Evolutionary conservation across 2,329 filamentous ascomycete species (phyloP).

Genomic region (Botrytis cinerea): DNA sequence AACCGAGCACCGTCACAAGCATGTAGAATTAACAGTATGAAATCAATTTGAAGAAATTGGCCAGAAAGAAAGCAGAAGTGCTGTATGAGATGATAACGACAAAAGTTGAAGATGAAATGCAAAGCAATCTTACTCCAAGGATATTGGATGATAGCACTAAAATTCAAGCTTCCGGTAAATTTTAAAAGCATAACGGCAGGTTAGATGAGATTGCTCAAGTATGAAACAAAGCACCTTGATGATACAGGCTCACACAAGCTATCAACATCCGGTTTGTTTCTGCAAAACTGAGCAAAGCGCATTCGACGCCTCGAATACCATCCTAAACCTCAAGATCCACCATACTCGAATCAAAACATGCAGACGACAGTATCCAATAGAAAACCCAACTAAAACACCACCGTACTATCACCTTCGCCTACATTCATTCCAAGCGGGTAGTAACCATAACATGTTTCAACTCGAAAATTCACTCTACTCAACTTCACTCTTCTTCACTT

Average conservation of each 20-base stretch:
- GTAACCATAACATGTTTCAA: neutral
- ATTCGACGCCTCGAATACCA: neutral
- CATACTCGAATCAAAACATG: accelerated
- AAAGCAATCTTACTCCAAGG: neutral
- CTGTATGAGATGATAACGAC: accelerated
- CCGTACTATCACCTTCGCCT: neutral
- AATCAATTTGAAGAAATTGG: accelerated
- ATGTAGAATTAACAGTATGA: neutral
- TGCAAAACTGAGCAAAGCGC: neutral
- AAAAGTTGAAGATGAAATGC: neutral
- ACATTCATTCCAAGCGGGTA: too few species aligned
- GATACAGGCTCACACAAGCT: neutral
- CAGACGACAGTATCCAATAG: neutral
- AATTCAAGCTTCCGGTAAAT: neutral
- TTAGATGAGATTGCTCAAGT: neutral
- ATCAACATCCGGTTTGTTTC: neutral
- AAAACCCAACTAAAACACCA: accelerated
- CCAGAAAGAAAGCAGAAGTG: accelerated
- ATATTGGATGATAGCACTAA: neutral
- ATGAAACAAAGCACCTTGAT: neutral
- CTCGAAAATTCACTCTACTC: neutral
- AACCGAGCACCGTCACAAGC: neutral
- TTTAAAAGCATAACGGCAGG: neutral
- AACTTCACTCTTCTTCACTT: neutral
- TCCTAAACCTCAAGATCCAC: accelerated